Conservation (phyloP, 192 early-diverging fungal species). For the Coemansia furcata region DNA sequence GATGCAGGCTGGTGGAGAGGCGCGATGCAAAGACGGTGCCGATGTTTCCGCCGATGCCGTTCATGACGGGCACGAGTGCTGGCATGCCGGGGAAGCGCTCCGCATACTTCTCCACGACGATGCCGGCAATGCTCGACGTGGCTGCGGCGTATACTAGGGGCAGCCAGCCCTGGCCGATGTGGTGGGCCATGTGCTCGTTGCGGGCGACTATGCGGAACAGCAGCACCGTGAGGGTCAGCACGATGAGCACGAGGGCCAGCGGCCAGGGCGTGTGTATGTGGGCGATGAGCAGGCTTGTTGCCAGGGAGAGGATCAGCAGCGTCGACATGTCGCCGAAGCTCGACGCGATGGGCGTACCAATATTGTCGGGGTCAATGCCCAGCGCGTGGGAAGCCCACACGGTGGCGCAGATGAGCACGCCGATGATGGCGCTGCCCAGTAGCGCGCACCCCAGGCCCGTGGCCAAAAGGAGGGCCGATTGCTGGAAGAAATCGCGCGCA, state of each 20-base stretch:
- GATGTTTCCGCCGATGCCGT: slow-evolving; percentile 72
- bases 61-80: slow-evolving; percentile 48
- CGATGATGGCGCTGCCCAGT: slow-evolving; percentile 68
- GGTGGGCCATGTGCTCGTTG: slow-evolving; percentile 63
- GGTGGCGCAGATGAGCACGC: slow-evolving; percentile 66
- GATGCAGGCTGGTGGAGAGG: slow-evolving; percentile 71
- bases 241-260: slow-evolving; percentile 37
- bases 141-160: slow-evolving; percentile 74
- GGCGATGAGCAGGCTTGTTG: slow-evolving; percentile 17
- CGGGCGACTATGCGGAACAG: slow-evolving; percentile 49
- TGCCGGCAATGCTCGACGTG: slow-evolving; percentile 58
- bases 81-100: slow-evolving; percentile 38
- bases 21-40: slow-evolving; percentile 76
- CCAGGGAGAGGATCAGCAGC: slow-evolving; percentile 27
- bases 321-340: slow-evolving; percentile 55
- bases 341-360: slow-evolving; percentile 49
- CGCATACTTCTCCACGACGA: slow-evolving; percentile 38
- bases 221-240: slow-evolving; percentile 49
- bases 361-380: slow-evolving; percentile 72
- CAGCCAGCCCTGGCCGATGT: slow-evolving; percentile 72
- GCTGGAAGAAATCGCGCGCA: neutral
- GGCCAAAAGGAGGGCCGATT: slow-evolving; percentile 55
- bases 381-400: slow-evolving; percentile 62
- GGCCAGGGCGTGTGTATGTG: slow-evolving; percentile 22
- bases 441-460: slow-evolving; percentile 69